Base-by-base conservation (phyloP, 768 basidiomycete species). In the Termitomyces sp. region DNA sequence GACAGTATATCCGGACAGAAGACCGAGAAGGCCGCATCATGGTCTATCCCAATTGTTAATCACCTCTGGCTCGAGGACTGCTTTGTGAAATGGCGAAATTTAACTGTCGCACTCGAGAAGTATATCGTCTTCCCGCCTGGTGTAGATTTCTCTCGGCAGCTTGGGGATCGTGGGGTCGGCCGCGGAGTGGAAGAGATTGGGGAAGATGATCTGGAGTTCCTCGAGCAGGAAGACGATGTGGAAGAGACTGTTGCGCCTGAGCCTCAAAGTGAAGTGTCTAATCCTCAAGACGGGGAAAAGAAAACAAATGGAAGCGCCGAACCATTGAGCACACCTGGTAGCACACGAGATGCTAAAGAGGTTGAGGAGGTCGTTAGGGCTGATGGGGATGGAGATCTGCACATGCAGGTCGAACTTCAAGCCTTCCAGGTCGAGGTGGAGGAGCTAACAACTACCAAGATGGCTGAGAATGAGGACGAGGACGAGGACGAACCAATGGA, bases 61-160 rank as follows among this genome's bases (percentile, higher is more conserved):
- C 95, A 98, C 66, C 81, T 82, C 0, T 97, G 94, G 93, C 79
- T 97, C 3, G 95, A 97, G 69, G 92, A 95, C 63, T 96, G 92
- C 70, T 91, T 95, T 68, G 74, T 86, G 25, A 80, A 86, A 56
- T 97, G 95, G 94, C 81, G 82, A 51, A 79, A 81, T 38, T 76
- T 91, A 60, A 87, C 87, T 0, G 81, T 84, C 12, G 86, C 82
- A 0, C 72, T 79, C 17, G 83, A 86, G 54, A 87, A 86, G 59
- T 94, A 93, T 72, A 83, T 87, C 62, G 68, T 78, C 32, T 93
- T 89, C 63, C 86, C 90, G 0, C 77, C 80, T 0, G 86, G 87
- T 11, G 72, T 90, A 47, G 86, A 94, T 69, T 91, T 89, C 69
- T 78, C 77, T 42, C 66, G 66, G 31, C 60, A 77, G 42, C 69